Conservation (phyloP, 2,329 filamentous ascomycete genomes). For the Diaporthe sp. region DNA sequence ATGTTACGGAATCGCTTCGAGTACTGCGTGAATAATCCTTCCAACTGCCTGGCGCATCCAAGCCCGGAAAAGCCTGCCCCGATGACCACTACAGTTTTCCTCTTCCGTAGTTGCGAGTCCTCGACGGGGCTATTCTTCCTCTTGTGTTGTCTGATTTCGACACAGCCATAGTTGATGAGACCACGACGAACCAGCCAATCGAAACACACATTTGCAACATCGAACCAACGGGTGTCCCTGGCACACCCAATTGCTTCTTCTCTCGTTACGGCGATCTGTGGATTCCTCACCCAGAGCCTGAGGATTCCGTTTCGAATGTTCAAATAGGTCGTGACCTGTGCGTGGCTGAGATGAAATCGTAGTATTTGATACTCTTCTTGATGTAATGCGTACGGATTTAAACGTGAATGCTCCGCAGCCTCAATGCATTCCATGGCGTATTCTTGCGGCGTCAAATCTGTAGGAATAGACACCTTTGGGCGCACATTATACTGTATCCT, state of each 20-base stretch:
- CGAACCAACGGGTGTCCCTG: slow-evolving; percentile 88
- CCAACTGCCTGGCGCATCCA: slow-evolving; percentile 90
- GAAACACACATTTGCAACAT: slow-evolving; percentile 87
- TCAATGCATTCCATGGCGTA: slow-evolving; percentile 94
- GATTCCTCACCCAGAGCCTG: slow-evolving; percentile 88
- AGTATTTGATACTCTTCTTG: slow-evolving; percentile 85
- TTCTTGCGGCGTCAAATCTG: slow-evolving; percentile 76
- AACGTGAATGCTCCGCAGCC: slow-evolving; percentile 87
- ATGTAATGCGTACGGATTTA: slow-evolving; percentile 92
- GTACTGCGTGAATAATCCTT: slow-evolving; percentile 87
- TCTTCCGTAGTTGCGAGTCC: slow-evolving; percentile 53
- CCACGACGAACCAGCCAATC: slow-evolving; percentile 92
- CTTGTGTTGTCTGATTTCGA: slow-evolving; percentile 71
- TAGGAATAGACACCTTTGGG: slow-evolving; percentile 87
- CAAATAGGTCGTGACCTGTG: slow-evolving; percentile 93
- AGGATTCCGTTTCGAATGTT: slow-evolving; percentile 97
- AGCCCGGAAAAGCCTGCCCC: slow-evolving; percentile 96
- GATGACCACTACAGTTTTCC: slow-evolving; percentile 85
- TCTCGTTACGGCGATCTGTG: slow-evolving; percentile 82
- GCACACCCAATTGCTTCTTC: slow-evolving; percentile 93
- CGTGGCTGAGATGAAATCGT: slow-evolving; percentile 83
- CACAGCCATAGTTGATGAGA: slow-evolving; percentile 97
- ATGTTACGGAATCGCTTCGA: slow-evolving; percentile 73
- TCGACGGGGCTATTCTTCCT: slow-evolving; percentile 57
- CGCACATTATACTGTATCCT: slow-evolving; percentile 69